phyloP scores from a whole-genome alignment of 345 rosid genomes.

The Aurinia saxatilis region DNA sequence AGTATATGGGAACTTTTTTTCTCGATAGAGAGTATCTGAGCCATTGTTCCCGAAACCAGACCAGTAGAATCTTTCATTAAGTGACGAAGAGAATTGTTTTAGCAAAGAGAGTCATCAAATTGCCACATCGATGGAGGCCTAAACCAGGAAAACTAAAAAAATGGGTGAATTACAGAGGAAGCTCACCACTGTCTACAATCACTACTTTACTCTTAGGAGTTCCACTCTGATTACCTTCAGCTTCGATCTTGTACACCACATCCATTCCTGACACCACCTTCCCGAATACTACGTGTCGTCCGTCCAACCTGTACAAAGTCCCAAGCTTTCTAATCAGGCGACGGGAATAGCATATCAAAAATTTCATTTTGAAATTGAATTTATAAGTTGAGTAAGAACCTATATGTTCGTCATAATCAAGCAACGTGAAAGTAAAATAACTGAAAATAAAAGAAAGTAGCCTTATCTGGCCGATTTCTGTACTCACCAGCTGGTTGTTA shows the following conservation, averaged over 20 bases:
- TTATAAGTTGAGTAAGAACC: neutral
- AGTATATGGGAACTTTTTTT: no score
- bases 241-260: slow-evolving; percentile 88
- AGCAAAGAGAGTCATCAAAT: neutral
- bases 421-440: neutral
- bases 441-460: neutral
- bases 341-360: neutral
- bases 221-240: slow-evolving; percentile 82
- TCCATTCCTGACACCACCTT: slow-evolving; percentile 94
- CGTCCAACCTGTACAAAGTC: slow-evolving; percentile 64
- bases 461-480: neutral
- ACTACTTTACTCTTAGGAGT: slow-evolving; percentile 85
- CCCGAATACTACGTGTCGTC: slow-evolving; percentile 88
- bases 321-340: slow-evolving; percentile 1
- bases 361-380: neutral
- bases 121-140: neutral
- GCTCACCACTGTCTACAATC: slow-evolving; percentile 88
- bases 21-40: no score
- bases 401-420: neutral
- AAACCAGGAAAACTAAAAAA: neutral
- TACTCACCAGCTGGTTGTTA: slow-evolving; percentile 83
- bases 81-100: neutral
- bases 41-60: no score
- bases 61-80: neutral
- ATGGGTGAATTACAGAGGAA: slow-evolving; percentile 44